Conservation (phyloP, 345 rosid genomes). For the Cardamine resedifolia region DNA sequence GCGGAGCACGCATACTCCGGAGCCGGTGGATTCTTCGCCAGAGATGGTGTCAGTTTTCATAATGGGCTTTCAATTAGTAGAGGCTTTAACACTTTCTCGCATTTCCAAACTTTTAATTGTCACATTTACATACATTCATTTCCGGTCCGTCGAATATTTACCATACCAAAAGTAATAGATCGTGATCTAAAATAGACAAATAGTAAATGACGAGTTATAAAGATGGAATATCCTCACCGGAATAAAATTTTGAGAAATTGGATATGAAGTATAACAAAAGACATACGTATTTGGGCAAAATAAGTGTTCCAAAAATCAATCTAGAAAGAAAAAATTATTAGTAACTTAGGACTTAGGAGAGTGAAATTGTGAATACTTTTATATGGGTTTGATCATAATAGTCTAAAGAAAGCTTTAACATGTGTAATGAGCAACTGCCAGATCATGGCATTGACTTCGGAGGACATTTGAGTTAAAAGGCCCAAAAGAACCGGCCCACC, state of each 20-base stretch:
- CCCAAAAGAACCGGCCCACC: conserved; percentile 34
- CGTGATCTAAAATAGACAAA: background rate
- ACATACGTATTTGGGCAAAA: background rate
- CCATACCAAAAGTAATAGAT: background rate
- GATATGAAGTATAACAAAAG: background rate
- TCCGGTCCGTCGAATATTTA: background rate
- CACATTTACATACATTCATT: background rate
- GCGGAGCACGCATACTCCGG: no score
- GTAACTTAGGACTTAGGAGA: background rate
- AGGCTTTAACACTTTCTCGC: no score
- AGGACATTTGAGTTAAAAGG: conserved; percentile 10
- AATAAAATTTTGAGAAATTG: background rate
- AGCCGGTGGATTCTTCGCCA: no score
- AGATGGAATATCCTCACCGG: background rate
- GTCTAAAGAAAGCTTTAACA: background rate
- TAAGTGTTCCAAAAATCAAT: background rate
- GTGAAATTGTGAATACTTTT: background rate
- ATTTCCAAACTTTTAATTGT: no score
- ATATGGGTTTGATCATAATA: background rate
- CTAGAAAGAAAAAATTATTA: background rate
- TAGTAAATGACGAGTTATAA: background rate
- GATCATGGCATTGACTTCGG: conserved; percentile 24
- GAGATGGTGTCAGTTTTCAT: no score
- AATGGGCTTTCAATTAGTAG: no score
- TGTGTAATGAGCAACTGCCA: conserved; percentile 22